phyloP scores from a whole-genome alignment of 176 grass and related monocot genomes.

The Phoenix dactylifera region DNA sequence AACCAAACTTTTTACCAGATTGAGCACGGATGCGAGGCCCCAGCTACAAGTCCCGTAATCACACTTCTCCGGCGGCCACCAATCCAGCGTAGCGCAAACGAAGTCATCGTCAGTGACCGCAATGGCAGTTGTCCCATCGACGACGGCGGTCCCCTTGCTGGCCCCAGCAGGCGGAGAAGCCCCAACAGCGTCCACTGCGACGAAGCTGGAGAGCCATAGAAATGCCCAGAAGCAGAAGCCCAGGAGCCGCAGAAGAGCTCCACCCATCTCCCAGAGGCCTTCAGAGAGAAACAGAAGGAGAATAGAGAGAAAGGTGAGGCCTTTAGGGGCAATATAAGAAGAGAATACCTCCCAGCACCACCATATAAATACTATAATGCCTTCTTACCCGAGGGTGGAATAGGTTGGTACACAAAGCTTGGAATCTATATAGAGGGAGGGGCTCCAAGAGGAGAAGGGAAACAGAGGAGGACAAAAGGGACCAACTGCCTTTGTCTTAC shows the following conservation, averaged over 20 bases:
- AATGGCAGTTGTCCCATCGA: slow-evolving; percentile 48
- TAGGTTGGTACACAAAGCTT: neutral
- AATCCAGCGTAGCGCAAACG: slow-evolving; percentile 86
- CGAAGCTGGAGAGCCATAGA: slow-evolving; percentile 18
- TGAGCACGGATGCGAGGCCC: slow-evolving; percentile 62
- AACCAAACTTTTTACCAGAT: slow-evolving; percentile 37
- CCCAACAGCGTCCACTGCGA: slow-evolving; percentile 17
- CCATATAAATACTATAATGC: no score
- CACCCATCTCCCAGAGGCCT: slow-evolving; percentile 13
- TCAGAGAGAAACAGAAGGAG: neutral
- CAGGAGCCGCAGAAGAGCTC: slow-evolving; percentile 16
- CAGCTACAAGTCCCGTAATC: slow-evolving; percentile 94
- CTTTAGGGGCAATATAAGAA: no score
- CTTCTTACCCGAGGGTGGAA: neutral
- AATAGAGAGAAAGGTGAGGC: no score
- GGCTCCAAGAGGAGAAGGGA: neutral
- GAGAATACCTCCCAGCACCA: no score
- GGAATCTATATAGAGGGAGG: neutral
- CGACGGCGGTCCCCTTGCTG: slow-evolving; percentile 14
- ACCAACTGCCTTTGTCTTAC: no score
- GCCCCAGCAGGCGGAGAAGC: neutral
- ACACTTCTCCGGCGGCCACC: slow-evolving; percentile 96
- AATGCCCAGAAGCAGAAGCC: slow-evolving; percentile 34
- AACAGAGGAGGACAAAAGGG: neutral
- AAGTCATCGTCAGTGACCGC: slow-evolving; percentile 67